A percentile compares a stretch with the other conserved stretches of the same genome.
Conservation (phyloP, 345 rosid species). For the Hibiscus tridactylites region DNA sequence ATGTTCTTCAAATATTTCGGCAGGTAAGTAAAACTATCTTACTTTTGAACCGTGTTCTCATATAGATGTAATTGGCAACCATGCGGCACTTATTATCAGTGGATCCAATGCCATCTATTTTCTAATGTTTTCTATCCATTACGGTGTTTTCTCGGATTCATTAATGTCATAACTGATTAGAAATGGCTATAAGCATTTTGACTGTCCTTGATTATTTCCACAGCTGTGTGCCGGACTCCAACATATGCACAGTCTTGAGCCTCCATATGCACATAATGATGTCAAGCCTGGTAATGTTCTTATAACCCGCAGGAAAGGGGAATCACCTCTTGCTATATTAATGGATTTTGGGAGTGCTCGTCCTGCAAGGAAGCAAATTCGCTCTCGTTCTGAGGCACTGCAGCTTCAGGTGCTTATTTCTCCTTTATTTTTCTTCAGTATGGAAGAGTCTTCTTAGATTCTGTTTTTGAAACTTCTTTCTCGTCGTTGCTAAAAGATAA, state of each 20-base stretch:
- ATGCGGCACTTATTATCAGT: neutral
- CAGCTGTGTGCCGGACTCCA: slow-evolving; percentile 96
- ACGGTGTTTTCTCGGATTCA: neutral
- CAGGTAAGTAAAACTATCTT: slow-evolving; percentile 44
- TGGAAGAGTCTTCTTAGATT: neutral
- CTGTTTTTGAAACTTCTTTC: neutral
- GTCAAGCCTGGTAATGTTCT: slow-evolving; percentile 96
- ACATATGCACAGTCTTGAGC: slow-evolving; percentile 88
- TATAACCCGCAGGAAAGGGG: slow-evolving; percentile 66
- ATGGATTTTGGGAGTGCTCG: slow-evolving; percentile 98
- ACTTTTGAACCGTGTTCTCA: neutral
- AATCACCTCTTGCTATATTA: slow-evolving; percentile 77
- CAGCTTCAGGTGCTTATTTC: slow-evolving; percentile 65
- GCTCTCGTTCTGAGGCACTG: slow-evolving; percentile 83
- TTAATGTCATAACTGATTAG: neutral
- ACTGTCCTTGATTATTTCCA: slow-evolving; percentile 14
- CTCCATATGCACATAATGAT: slow-evolving; percentile 97
- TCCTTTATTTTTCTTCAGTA: slow-evolving; percentile 5
- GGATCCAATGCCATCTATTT: neutral
- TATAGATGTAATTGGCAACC: neutral
- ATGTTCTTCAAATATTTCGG: slow-evolving; percentile 82
- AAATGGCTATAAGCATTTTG: slow-evolving; percentile 2
- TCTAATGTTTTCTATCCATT: neutral
- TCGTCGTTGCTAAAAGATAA: neutral
- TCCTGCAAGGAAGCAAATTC: slow-evolving; percentile 80